A percentile compares a stretch with the other conserved stretches of the same genome.
Evolutionary conservation across 108 stramenopile species (phyloP).

Genomic region (Cyclotella baltica): DNA sequence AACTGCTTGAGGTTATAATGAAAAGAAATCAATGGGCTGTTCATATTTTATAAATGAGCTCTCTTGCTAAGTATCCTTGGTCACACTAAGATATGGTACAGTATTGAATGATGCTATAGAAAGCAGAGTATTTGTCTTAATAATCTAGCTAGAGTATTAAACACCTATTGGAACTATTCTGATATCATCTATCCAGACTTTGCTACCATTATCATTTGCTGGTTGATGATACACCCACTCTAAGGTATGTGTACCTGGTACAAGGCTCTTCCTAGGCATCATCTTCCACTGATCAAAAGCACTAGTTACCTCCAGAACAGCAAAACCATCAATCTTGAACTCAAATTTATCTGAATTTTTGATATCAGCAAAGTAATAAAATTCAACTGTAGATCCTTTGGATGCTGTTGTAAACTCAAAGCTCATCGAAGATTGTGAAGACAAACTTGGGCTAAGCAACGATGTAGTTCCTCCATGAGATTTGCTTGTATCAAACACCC

Average conservation of each 20-base stretch:
- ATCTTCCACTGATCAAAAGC: slow-evolving; percentile 5
- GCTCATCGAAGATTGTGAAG: background rate
- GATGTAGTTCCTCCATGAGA: slow-evolving; percentile 14
- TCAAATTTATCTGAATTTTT: background rate
- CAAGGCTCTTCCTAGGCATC: background rate
- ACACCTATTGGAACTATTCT: slow-evolving; percentile 7
- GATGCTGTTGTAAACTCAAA: slow-evolving; percentile 13
- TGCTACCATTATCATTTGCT: background rate
- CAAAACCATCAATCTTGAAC: slow-evolving; percentile 27
- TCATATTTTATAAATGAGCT: too few relatives aligned
- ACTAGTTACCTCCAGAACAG: background rate
- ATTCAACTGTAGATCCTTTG: slow-evolving; percentile 15
- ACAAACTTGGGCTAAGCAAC: slow-evolving; percentile 16
- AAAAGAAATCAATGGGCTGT: too few relatives aligned
- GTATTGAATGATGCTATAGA: too few relatives aligned
- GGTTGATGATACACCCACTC: slow-evolving; percentile 13
- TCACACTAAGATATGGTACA: too few relatives aligned
- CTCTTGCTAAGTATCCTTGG: too few relatives aligned
- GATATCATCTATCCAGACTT: slow-evolving; percentile 43
- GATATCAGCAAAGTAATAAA: slow-evolving; percentile 19
- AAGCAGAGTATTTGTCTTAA: too few relatives aligned
- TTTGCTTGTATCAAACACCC: slow-evolving; percentile 23
- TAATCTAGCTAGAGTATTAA: background rate
- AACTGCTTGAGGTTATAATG: too few relatives aligned
- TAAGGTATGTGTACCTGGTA: slow-evolving; percentile 11